A percentile compares a stretch with the other conserved stretches of the same genome.
These are phyloP conservation scores for Rutstroemia sp. DNA, from an alignment of 2,329 filamentous ascomycete genomes.

Conservation along the genomic window DNA sequence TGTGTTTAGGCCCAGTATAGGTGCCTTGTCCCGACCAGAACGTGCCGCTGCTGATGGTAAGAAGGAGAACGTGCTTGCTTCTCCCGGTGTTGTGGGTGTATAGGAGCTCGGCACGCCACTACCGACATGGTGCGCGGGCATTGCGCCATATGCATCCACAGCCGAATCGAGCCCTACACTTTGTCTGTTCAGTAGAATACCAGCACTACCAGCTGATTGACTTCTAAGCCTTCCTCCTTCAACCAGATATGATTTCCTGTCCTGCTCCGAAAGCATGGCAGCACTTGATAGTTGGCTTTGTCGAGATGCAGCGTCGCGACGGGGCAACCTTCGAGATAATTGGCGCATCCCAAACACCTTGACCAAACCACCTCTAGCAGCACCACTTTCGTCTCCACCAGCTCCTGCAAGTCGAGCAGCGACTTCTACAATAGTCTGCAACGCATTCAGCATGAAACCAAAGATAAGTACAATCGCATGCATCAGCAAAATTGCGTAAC, in stretches of 20 bases:
- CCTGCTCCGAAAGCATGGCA: conserved; percentile 68
- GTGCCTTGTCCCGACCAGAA: conserved; percentile 25
- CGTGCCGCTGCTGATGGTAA: conserved; percentile 40
- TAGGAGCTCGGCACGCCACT: conserved; percentile 55
- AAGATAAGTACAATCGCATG: conserved; percentile 82
- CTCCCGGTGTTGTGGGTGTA: conserved; percentile 66
- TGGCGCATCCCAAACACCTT: conserved; percentile 92
- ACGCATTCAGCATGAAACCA: conserved; percentile 85
- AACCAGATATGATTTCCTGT: conserved; percentile 53
- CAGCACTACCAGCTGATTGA: conserved; percentile 54
- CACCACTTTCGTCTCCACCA: conserved; percentile 66
- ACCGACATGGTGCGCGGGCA: conserved; percentile 29
- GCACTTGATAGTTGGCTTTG: conserved; percentile 78
- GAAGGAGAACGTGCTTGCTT: conserved; percentile 66
- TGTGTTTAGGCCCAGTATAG: conserved; percentile 39
- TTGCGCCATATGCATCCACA: conserved; percentile 35
- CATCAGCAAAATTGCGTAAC: conserved; percentile 80
- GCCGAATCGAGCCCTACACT: conserved; percentile 49
- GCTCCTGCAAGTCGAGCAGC: conserved; percentile 74
- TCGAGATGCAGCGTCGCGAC: conserved; percentile 57
- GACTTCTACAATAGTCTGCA: conserved; percentile 88
- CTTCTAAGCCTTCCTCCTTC: conserved; percentile 48
- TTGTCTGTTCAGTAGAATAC: conserved; percentile 48
- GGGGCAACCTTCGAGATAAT: conserved; percentile 64
- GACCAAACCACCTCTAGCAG: conserved; percentile 72